Evolutionary conservation across 2,329 filamentous ascomycete genomes (phyloP), one percentile per base, ranked within the genome.

Genomic region (Phialophora expanda): DNA sequence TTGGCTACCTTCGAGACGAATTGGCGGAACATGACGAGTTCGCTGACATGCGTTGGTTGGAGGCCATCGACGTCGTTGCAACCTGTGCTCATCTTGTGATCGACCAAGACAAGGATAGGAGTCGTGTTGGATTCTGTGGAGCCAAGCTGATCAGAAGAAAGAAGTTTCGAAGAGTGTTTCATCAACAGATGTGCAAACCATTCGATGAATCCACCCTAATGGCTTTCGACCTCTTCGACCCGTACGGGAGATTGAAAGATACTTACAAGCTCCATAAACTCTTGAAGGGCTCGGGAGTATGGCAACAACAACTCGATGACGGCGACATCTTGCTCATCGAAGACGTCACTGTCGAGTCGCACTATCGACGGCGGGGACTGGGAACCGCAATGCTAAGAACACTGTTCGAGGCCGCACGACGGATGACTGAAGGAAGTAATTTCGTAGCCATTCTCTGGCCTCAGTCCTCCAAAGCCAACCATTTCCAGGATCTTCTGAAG

Each of bases 191-290:
- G 60, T 32, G 28, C 7, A 46, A 68, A 60, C 66, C 67, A 17
- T 69, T 71, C 46, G 56, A 70, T 60, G 75, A 76, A 24, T 67
- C 72, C 11, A 71, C 72, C 38, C 24, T 67, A 9, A 63, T 80
- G 26, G 77, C 74, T 5, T 77, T 78, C 61, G 66, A 74, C 7
- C 54, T 80, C 1, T 79, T 80, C 64, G 75, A 80, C 63, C 69
- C 74, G 30, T 79, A 78, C 65, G 78, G 78, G 44, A 72, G 70
- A 54, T 68, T 80, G 28, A 75, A 74, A 46, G 32, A 67, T 14
- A 73, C 77, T 44, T 76, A 75, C 62, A 73, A 74, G 41, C 56
- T 72, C 12, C 76, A 75, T 65, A 66, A 65, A 12, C 65, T 71
- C n/a, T 71, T 72, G 67, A 71, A 68, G 69, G 74, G 73, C 55